These are phyloP conservation scores for Boechera stricta DNA, from an alignment of 345 rosid genomes.

Conservation along the genomic window DNA sequence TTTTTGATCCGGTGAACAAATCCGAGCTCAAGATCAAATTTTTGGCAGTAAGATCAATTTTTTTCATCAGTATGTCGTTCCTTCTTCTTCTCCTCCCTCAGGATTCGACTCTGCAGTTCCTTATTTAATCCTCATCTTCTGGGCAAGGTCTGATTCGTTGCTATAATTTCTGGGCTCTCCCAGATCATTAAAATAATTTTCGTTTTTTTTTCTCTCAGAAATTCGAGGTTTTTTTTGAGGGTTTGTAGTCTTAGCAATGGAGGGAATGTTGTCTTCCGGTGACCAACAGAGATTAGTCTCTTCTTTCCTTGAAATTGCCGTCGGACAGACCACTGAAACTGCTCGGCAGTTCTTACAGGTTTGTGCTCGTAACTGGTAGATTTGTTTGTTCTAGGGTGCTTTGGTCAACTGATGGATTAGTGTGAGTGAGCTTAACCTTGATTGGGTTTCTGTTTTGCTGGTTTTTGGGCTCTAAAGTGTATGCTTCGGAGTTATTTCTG, in stretches of 20 bases:
- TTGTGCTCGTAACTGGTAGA: constrained; percentile 32
- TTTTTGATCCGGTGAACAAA: neutral
- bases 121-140: constrained; percentile 35
- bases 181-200: neutral
- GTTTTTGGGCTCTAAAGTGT: neutral
- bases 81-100: constrained; percentile 30
- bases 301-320: constrained; percentile 98
- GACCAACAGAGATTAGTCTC: constrained; percentile 81
- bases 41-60: constrained; percentile 25
- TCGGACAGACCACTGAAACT: constrained; percentile 87
- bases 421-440: constrained; percentile 36
- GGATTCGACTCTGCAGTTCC: constrained; percentile 36
- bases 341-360: constrained; percentile 94
- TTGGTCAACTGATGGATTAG: constrained; percentile 10
- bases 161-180: neutral
- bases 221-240: constrained; percentile 10
- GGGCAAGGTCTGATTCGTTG: constrained; percentile 24
- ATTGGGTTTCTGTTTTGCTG: constrained; percentile 5
- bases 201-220: constrained; percentile 3
- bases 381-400: constrained; percentile 24
- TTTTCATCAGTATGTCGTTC: neutral
- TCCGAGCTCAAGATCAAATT: constrained; percentile 1
- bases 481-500: constrained; percentile 7
- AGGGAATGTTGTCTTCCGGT: constrained; percentile 53
- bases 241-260: constrained; percentile 46